phyloP scores from a whole-genome alignment of 2,329 filamentous ascomycete genomes.

The Moelleriella libera region DNA sequence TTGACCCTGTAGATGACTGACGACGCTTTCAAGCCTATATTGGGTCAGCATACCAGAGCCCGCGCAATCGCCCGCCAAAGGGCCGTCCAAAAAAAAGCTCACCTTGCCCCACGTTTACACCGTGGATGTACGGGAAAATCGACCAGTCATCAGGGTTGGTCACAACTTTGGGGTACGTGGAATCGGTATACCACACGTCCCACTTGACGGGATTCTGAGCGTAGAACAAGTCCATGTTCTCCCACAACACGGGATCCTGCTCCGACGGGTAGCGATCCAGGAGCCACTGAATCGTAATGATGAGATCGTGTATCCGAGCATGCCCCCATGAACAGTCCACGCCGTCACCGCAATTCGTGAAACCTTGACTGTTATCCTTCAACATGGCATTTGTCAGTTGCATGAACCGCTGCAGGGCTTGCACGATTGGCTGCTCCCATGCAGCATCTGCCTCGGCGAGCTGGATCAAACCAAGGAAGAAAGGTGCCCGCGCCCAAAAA shows the following conservation, averaged over 20 bases:
- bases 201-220: slow-evolving; percentile 15
- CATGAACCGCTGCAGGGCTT: slow-evolving; percentile 12
- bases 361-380: slow-evolving; percentile 33
- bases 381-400: slow-evolving; percentile 39
- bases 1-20: slow-evolving; percentile 25
- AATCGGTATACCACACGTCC: slow-evolving; percentile 12
- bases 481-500: slow-evolving; percentile 17
- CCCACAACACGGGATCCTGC: slow-evolving; percentile 18
- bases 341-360: slow-evolving; percentile 27
- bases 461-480: slow-evolving; percentile 17
- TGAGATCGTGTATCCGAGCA: slow-evolving; percentile 22
- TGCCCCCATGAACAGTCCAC: slow-evolving; percentile 17
- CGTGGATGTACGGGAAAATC: slow-evolving; percentile 20
- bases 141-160: slow-evolving; percentile 5
- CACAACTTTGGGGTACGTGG: slow-evolving; percentile 8
- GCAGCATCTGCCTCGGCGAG: slow-evolving; percentile 15
- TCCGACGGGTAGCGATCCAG: slow-evolving; percentile 16
- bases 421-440: slow-evolving; percentile 9
- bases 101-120: slow-evolving; percentile 30
- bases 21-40: slow-evolving; percentile 22
- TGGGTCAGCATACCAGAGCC: background rate
- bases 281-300: slow-evolving; percentile 25
- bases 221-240: slow-evolving; percentile 25
- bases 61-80: background rate
- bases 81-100: slow-evolving; percentile 1